These are phyloP conservation scores for Pleurotus platypus DNA, from an alignment of 768 basidiomycete genomes.

Conservation along the genomic window DNA sequence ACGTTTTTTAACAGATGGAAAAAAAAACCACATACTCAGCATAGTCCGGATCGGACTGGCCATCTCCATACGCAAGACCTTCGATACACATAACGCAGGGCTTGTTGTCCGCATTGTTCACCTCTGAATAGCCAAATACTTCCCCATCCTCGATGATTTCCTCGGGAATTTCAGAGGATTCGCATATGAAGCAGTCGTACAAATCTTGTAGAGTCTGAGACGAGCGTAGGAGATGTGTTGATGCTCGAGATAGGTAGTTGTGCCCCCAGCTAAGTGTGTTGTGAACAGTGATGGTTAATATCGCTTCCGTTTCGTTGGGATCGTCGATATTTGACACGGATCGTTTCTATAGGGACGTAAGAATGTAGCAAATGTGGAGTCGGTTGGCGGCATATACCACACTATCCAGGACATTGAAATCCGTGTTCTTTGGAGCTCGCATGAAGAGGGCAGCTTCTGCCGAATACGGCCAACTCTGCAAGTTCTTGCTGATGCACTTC, in stretches of 20 bases:
- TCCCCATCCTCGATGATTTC: conserved; percentile 33
- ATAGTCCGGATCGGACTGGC: conserved; percentile 46
- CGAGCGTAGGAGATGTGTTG: conserved; percentile 67
- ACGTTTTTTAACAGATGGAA: conserved; percentile 4
- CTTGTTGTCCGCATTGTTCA: conserved; percentile 11
- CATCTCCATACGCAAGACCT: conserved; percentile 55
- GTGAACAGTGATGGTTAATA: conserved; percentile 61
- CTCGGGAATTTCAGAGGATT: conserved; percentile 48
- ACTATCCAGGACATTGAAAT: conserved; percentile 54
- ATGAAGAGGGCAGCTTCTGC: conserved; percentile 58
- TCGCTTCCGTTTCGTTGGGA: conserved; percentile 30
- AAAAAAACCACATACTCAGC: conserved; percentile 36
- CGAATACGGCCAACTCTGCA: conserved; percentile 60
- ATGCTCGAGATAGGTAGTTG: conserved; percentile 55
- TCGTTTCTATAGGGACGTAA: conserved; percentile 19
- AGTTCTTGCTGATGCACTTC: conserved; percentile 44
- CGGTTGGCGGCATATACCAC: too few species aligned
- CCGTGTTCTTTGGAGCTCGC: conserved; percentile 60
- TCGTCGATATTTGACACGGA: conserved; percentile 16
- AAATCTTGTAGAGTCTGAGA: conserved; percentile 71
- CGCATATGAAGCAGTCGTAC: conserved; percentile 55
- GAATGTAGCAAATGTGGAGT: too few species aligned
- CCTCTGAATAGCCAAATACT: conserved; percentile 26
- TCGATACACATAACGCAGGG: conserved; percentile 63
- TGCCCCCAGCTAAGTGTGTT: conserved; percentile 59